These are phyloP conservation scores for Colletotrichum scovillei DNA, from an alignment of 2,329 filamentous ascomycete species.

Conservation along the genomic window DNA sequence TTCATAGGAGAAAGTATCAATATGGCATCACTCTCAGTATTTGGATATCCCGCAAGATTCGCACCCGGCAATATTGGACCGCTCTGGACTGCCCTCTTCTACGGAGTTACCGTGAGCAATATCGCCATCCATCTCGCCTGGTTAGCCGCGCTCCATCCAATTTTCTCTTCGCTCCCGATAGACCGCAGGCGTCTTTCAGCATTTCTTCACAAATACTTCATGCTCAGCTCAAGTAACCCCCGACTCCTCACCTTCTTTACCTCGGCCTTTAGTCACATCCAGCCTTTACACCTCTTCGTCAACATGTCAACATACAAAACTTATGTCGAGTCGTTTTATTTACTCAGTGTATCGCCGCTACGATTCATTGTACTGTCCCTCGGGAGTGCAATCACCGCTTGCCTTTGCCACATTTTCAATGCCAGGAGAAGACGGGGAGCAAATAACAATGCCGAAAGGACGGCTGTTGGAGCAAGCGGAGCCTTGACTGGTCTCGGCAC, in stretches of 20 bases:
- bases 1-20: neutral
- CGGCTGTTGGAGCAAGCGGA: conserved; percentile 28
- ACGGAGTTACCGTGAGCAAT: conserved; percentile 22
- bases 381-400: conserved; percentile 23
- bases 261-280: conserved; percentile 29
- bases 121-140: conserved; percentile 26
- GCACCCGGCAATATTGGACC: neutral
- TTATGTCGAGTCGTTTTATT: conserved; percentile 9
- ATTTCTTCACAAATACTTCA: conserved; percentile 17
- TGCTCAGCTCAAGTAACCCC: conserved; percentile 21
- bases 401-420: conserved; percentile 1
- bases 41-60: neutral
- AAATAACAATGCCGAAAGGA: neutral
- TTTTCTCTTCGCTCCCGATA: conserved; percentile 22
- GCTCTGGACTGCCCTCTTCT: conserved; percentile 16
- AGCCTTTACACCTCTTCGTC: conserved; percentile 25
- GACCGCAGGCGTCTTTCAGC: conserved; percentile 10
- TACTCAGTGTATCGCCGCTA: conserved; percentile 6
- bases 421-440: neutral
- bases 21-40: conserved; percentile 13
- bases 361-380: conserved; percentile 17
- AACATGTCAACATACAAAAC: conserved; percentile 31
- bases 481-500: conserved; percentile 23
- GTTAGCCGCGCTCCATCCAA: conserved; percentile 28
- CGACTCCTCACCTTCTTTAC: conserved; percentile 16